phyloP scores from a whole-genome alignment of 108 stramenopile species.

The Nitzschia sp. region DNA sequence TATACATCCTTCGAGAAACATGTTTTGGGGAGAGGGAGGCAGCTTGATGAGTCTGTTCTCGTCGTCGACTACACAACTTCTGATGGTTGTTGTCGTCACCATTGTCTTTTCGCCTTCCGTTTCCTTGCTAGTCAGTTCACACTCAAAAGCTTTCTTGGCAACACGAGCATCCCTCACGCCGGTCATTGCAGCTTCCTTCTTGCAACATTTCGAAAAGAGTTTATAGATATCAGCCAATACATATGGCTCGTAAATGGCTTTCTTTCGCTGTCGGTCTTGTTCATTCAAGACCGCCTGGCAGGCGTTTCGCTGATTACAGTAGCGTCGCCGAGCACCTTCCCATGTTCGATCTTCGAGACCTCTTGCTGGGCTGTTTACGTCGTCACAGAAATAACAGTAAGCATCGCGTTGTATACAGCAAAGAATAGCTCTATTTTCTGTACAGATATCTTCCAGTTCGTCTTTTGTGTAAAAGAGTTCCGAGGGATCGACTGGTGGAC shows the following conservation, averaged over 20 bases:
- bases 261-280: conserved; percentile 3
- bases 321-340: not conserved
- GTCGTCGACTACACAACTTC: too few species aligned
- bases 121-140: too few species aligned
- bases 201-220: not conserved
- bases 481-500: not conserved
- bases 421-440: not conserved
- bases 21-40: too few species aligned
- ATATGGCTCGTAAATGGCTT: not conserved
- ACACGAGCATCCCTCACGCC: not conserved
- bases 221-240: not conserved
- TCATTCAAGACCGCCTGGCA: not conserved
- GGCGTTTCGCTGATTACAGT: not conserved
- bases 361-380: not conserved
- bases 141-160: not conserved
- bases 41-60: too few species aligned
- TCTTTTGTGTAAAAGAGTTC: conserved; percentile 1
- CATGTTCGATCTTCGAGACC: not conserved
- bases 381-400: not conserved
- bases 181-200: not conserved
- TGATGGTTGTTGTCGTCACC: too few species aligned
- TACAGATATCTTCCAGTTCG: not conserved
- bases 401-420: not conserved
- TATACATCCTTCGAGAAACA: too few species aligned
- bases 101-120: too few species aligned